Percentiles rank a stretch among this genome's conserved stretches.
phyloP scores from a whole-genome alignment of 2,329 filamentous ascomycete species.

The Alternaria triticina region DNA sequence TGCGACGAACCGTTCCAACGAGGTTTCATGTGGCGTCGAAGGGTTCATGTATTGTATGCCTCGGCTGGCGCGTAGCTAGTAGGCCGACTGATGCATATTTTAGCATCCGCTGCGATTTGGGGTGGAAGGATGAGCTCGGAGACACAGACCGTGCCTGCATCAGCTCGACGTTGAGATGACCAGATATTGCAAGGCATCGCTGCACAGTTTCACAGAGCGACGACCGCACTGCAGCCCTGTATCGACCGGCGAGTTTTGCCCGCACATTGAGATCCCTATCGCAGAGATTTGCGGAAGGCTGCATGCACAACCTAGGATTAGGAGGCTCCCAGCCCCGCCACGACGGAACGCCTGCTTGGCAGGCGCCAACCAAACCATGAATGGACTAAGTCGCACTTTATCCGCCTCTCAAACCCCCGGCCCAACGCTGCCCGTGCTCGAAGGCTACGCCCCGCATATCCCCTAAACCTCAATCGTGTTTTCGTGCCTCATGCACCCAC shows the following conservation, averaged over 20 bases:
- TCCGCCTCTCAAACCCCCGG: neutral
- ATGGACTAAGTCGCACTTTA: neutral
- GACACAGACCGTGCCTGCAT: neutral
- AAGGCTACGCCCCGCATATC: neutral
- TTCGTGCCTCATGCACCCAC: neutral
- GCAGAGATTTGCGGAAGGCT: neutral
- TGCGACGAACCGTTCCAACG: no score
- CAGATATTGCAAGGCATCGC: neutral
- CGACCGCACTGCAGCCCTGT: neutral
- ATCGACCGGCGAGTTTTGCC: neutral
- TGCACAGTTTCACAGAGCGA: neutral
- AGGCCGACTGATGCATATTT: neutral
- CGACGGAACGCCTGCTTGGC: neutral
- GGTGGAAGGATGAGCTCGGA: neutral
- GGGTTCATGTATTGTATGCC: neutral
- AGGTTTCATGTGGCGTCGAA: neutral
- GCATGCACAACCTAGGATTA: neutral
- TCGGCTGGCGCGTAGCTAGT: neutral
- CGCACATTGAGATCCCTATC: neutral
- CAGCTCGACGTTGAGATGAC: neutral
- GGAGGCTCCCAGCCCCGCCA: neutral
- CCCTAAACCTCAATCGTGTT: neutral
- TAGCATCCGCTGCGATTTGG: neutral
- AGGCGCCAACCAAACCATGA: neutral
- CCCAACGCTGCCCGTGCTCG: neutral